Evolutionary conservation across 2,329 filamentous ascomycete genomes (phyloP).

Genomic region (Cladosporium sp.): DNA sequence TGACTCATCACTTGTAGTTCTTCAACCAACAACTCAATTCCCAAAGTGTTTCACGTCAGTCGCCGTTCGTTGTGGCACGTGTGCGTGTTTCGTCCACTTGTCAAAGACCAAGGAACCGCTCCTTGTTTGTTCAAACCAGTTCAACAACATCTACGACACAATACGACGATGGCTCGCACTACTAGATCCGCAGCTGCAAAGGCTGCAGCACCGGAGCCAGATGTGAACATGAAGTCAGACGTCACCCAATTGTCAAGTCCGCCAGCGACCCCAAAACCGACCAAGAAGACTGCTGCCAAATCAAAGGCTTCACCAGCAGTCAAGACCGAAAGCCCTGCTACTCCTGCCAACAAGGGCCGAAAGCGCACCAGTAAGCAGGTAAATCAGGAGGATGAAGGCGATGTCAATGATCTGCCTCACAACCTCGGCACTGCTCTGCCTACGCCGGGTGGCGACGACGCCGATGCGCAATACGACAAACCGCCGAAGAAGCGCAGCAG

Average conservation of each 20-base stretch:
- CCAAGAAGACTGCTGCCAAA: constrained; percentile 30
- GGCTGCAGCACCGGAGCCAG: not conserved
- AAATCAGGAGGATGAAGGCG: constrained; percentile 39
- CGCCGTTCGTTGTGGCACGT: not conserved
- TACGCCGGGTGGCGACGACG: constrained; percentile 32
- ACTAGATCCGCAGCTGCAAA: constrained; percentile 30
- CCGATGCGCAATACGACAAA: constrained; percentile 24
- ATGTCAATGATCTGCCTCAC: constrained; percentile 56
- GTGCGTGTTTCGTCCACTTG: not conserved
- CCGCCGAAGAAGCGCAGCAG: constrained; percentile 35
- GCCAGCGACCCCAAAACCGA: constrained; percentile 42
- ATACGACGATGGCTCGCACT: constrained; percentile 30
- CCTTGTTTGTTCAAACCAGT: not conserved
- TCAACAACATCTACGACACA: not conserved
- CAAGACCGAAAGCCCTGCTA: constrained; percentile 30
- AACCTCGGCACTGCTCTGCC: constrained; percentile 51
- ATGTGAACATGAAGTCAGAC: constrained; percentile 26
- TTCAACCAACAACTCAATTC: not conserved
- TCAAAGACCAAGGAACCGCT: not conserved
- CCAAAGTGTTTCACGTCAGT: not conserved
- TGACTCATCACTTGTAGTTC: not conserved
- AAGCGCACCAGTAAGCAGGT: constrained; percentile 43
- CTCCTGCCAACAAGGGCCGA: constrained; percentile 32
- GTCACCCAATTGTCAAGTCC: constrained; percentile 48
- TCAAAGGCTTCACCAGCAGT: constrained; percentile 21